These are phyloP conservation scores for Petrea volubilis DNA, from an alignment of 257 asterid genomes.

Conservation along the genomic window DNA sequence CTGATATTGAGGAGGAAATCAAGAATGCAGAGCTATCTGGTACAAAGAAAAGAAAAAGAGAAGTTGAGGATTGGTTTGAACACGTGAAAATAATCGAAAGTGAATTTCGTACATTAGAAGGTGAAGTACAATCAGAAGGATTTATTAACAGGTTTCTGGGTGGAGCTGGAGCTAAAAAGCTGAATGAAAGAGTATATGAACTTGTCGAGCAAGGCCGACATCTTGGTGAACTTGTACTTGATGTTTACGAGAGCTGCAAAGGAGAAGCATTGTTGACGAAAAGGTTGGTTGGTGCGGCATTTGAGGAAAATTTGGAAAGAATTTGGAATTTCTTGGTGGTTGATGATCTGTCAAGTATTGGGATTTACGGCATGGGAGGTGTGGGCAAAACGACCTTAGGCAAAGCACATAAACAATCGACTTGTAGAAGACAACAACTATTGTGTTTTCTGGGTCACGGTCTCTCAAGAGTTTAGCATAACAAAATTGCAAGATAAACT, in stretches of 20 bases:
- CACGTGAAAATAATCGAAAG: constrained; percentile 1
- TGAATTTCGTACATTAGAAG: neutral
- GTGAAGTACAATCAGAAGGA: neutral
- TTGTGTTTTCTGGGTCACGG: constrained; percentile 23
- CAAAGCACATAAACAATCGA: neutral
- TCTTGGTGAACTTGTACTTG: constrained; percentile 10
- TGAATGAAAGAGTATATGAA: neutral
- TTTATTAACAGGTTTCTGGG: neutral
- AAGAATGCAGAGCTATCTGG: neutral
- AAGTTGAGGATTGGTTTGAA: constrained; percentile 21
- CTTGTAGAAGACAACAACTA: neutral
- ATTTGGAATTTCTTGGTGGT: neutral
- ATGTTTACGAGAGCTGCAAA: neutral
- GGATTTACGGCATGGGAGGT: constrained; percentile 27
- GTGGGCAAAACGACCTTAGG: constrained; percentile 30
- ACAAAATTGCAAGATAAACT: constrained; percentile 9
- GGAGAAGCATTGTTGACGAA: neutral
- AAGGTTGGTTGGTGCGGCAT: constrained; percentile 9
- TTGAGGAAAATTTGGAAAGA: constrained; percentile 1
- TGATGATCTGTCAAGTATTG: constrained; percentile 7
- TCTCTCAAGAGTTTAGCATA: constrained; percentile 17
- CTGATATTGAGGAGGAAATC: constrained; percentile 2
- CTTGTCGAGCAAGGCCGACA: constrained; percentile 8
- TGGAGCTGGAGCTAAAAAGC: neutral
- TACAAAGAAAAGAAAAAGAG: constrained; percentile 22